Percentiles rank a stretch among this genome's conserved stretches.
These are phyloP conservation scores for Atkinsonella texensis DNA, from an alignment of 2,329 filamentous ascomycete species.

Conservation along the genomic window DNA sequence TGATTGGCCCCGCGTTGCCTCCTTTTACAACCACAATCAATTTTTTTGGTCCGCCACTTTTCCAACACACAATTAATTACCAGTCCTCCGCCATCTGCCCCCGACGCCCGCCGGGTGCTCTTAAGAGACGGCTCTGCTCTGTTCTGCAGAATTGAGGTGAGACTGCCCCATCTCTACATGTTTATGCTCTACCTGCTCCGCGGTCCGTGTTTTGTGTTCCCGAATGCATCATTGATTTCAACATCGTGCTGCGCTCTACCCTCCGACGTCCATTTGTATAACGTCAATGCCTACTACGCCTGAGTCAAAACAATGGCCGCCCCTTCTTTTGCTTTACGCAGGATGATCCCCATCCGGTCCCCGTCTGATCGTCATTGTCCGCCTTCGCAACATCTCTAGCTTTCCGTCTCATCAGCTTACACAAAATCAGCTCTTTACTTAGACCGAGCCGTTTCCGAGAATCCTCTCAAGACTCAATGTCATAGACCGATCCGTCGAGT, in stretches of 20 bases:
- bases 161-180: not conserved
- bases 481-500: constrained; percentile 19
- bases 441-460: constrained; percentile 9
- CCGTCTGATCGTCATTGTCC: not conserved
- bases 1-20: constrained; percentile 6
- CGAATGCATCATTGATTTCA: too few species aligned
- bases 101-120: not conserved
- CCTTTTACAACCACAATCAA: constrained; percentile 6
- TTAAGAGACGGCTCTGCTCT: not conserved
- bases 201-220: not conserved
- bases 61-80: not conserved
- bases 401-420: not conserved
- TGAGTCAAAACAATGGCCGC: not conserved
- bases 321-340: not conserved
- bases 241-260: not conserved
- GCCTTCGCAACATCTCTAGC: not conserved
- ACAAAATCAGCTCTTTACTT: constrained; percentile 3
- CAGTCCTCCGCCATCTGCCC: not conserved
- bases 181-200: not conserved
- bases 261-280: not conserved
- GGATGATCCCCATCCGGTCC: not conserved
- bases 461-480: constrained; percentile 19
- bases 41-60: constrained; percentile 6
- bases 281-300: not conserved
- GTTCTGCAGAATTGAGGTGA: constrained; percentile 1